Evolutionary conservation across 768 basidiomycete species (phyloP).

Genomic region (Calocera cornea): DNA sequence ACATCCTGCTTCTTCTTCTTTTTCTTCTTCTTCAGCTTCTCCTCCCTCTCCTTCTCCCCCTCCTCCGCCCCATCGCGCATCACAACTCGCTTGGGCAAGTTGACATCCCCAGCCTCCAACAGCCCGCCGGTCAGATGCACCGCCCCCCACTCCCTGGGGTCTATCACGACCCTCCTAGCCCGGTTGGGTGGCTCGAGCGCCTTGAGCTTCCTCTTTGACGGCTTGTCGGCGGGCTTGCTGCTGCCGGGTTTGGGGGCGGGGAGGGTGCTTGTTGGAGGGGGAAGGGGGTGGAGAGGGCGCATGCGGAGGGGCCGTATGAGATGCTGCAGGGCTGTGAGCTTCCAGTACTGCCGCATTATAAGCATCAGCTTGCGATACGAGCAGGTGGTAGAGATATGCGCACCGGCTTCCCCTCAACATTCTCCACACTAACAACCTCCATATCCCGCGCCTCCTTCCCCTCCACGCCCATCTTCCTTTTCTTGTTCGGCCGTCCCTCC

Average conservation of each 20-base stretch:
- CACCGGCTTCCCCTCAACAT: conserved; percentile 32
- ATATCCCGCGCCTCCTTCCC: conserved; percentile 47
- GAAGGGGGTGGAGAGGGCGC: conserved; percentile 52
- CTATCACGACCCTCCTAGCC: conserved; percentile 52
- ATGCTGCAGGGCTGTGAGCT: conserved; percentile 49
- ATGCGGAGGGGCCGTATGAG: conserved; percentile 54
- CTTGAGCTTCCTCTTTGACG: conserved; percentile 31
- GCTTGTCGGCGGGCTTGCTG: conserved; percentile 8
- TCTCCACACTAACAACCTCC: conserved; percentile 47
- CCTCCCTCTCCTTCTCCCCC: neutral
- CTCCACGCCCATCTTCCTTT: conserved; percentile 20
- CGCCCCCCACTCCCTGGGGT: conserved; percentile 58
- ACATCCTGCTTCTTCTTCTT: neutral
- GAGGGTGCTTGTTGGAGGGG: conserved; percentile 13
- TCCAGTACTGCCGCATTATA: conserved; percentile 46
- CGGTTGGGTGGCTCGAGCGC: conserved; percentile 40
- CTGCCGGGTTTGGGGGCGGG: conserved; percentile 7
- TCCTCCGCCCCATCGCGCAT: neutral
- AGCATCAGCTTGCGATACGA: neutral
- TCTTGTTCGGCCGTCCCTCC: conserved; percentile 10
- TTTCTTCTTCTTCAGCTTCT: neutral
- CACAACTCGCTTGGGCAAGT: neutral
- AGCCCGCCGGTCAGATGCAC: conserved; percentile 56
- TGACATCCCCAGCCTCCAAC: conserved; percentile 31
- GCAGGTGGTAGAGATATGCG: neutral